Percentiles rank a stretch among this genome's conserved stretches.
These are phyloP conservation scores for Salix suchowensis DNA, from an alignment of 345 rosid genomes.

Conservation along the genomic window DNA sequence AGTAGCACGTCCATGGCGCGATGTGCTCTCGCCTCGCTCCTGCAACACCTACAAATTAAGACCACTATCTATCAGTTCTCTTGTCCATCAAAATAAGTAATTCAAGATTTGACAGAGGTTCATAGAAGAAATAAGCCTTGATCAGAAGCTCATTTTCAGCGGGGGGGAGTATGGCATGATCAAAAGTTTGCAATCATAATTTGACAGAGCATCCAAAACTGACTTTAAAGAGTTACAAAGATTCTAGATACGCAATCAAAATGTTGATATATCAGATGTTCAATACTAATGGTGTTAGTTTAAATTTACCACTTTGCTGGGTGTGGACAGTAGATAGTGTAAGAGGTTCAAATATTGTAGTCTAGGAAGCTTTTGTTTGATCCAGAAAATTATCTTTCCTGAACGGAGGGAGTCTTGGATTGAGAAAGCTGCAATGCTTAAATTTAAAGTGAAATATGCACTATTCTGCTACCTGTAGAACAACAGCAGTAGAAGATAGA, in stretches of 20 bases:
- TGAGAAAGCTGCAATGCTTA: neutral
- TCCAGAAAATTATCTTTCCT: constrained; percentile 3
- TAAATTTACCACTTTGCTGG: neutral
- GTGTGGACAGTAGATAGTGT: neutral
- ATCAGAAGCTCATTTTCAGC: neutral
- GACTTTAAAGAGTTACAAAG: neutral
- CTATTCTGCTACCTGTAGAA: constrained; percentile 65
- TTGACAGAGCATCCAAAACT: neutral
- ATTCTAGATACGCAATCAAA: neutral
- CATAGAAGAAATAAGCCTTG: neutral
- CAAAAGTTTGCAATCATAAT: neutral
- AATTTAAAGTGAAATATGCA: constrained; percentile 13
- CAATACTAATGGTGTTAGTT: neutral
- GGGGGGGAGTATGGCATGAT: neutral
- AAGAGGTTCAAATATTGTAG: constrained; percentile 8
- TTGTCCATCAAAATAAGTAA: constrained; percentile 9
- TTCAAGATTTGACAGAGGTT: constrained; percentile 4
- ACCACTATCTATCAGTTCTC: constrained; percentile 11
- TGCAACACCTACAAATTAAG: constrained; percentile 73
- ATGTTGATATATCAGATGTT: neutral
- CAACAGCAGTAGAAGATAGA: constrained; percentile 96
- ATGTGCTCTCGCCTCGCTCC: constrained; percentile 98
- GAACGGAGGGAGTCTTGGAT: neutral
- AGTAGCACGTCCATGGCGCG: constrained; percentile 99
- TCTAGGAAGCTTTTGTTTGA: constrained; percentile 12